These are phyloP conservation scores for Canavalia gladiata DNA, from an alignment of 306 rosid genomes.

Conservation along the genomic window DNA sequence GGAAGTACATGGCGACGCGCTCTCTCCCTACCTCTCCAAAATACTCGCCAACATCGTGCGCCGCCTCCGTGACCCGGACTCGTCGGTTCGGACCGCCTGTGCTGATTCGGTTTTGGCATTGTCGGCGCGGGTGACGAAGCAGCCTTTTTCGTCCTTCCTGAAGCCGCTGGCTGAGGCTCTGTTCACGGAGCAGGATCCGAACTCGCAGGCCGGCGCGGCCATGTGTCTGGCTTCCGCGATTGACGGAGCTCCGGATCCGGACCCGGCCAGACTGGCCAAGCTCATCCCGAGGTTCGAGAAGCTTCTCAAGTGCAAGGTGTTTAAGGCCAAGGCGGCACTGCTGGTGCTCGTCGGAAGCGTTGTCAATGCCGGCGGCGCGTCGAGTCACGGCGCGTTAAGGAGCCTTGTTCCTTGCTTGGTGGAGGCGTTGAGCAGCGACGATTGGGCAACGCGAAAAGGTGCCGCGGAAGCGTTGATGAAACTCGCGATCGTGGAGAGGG, in stretches of 20 bases:
- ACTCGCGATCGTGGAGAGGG: constrained; percentile 70
- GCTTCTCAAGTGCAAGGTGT: constrained; percentile 70
- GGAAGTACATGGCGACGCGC: constrained; percentile 68
- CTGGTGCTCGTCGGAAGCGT: constrained; percentile 66
- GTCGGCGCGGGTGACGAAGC: constrained; percentile 62
- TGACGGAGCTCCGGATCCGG: constrained; percentile 70
- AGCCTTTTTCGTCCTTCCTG: constrained; percentile 66
- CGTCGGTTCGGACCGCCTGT: constrained; percentile 81
- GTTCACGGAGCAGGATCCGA: constrained; percentile 80
- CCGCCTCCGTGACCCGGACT: constrained; percentile 84
- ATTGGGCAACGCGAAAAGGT: constrained; percentile 85
- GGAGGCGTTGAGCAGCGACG: constrained; percentile 61
- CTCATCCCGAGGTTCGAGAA: constrained; percentile 74
- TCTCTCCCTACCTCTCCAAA: constrained; percentile 68
- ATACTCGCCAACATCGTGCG: constrained; percentile 65
- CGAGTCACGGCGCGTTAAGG: constrained; percentile 58
- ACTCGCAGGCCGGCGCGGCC: constrained; percentile 79
- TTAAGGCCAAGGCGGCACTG: constrained; percentile 82
- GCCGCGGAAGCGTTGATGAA: constrained; percentile 73
- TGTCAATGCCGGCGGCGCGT: constrained; percentile 67
- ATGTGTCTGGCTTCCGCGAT: constrained; percentile 73
- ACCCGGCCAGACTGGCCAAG: constrained; percentile 67
- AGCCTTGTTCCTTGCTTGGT: constrained; percentile 67
- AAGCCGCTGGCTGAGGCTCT: constrained; percentile 76
- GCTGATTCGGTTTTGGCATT: constrained; percentile 66